Conservation (phyloP, 768 basidiomycete genomes). For the Pseudohyphozyma bogoriensis region DNA sequence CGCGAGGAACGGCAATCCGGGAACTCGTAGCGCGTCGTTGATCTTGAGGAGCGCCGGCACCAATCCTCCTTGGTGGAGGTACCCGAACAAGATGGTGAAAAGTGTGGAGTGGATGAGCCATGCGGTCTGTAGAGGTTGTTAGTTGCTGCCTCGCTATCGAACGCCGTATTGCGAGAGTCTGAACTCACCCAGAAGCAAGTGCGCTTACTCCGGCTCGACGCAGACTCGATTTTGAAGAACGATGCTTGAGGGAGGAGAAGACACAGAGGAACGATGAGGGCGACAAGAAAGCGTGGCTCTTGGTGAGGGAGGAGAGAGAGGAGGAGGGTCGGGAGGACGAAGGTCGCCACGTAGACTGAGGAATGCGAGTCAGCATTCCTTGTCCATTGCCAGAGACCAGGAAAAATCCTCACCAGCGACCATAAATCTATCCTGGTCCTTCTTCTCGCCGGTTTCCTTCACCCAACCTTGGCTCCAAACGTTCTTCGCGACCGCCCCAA, state of each 20-base stretch:
- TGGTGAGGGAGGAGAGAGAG: constrained; percentile 31
- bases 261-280: constrained; percentile 21
- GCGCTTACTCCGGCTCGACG: background rate
- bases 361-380: background rate
- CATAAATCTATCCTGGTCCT: background rate
- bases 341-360: constrained; percentile 10
- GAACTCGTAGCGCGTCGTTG: background rate
- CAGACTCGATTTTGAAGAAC: background rate
- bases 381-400: no score
- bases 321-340: background rate
- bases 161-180: background rate
- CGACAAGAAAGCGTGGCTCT: constrained; percentile 31
- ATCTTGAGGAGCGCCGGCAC: constrained; percentile 13
- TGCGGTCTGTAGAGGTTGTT: background rate
- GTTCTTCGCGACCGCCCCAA: background rate
- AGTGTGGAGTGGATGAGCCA: constrained; percentile 15
- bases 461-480: background rate
- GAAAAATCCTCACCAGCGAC: background rate
- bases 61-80: constrained; percentile 28
- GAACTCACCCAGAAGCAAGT: constrained; percentile 10
- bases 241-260: background rate
- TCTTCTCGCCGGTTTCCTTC: background rate
- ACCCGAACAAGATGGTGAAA: constrained; percentile 21
- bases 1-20: background rate
- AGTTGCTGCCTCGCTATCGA: no score